Conservation (phyloP, 2,329 filamentous ascomycete species). For the Monosporascus sp. region DNA sequence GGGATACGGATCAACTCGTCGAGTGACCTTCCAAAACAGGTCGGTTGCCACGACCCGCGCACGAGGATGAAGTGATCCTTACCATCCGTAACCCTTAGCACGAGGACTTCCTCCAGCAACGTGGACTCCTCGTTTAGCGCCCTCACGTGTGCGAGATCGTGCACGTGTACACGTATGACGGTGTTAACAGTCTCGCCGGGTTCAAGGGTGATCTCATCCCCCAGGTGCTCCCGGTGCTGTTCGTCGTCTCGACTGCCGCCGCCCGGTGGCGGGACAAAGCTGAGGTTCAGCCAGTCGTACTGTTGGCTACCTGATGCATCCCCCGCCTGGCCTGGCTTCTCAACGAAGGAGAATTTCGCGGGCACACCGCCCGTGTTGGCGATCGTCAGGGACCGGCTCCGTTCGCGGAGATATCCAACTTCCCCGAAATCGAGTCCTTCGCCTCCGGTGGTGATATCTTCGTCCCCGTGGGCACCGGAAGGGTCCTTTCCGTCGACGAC, state of each 20-base stretch:
- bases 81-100: slow-evolving; percentile 77
- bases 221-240: slow-evolving; percentile 26
- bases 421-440: slow-evolving; percentile 74
- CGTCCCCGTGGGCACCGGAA: slow-evolving; percentile 24
- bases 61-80: slow-evolving; percentile 89
- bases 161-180: slow-evolving; percentile 62
- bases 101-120: slow-evolving; percentile 77
- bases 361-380: slow-evolving; percentile 86
- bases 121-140: slow-evolving; percentile 64
- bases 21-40: slow-evolving; percentile 79
- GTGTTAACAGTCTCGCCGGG: slow-evolving; percentile 79
- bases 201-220: slow-evolving; percentile 60
- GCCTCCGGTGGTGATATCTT: slow-evolving; percentile 35
- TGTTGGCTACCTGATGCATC: slow-evolving; percentile 21
- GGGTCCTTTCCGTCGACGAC: slow-evolving; percentile 62
- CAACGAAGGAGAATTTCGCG: slow-evolving; percentile 75
- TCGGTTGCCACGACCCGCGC: slow-evolving; percentile 71
- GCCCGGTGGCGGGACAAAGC: slow-evolving; percentile 11
- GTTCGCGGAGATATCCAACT: slow-evolving; percentile 62
- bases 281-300: slow-evolving; percentile 22
- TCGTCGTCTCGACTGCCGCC: slow-evolving; percentile 7
- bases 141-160: slow-evolving; percentile 57
- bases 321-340: slow-evolving; percentile 53
- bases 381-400: slow-evolving; percentile 67
- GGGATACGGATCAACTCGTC: slow-evolving; percentile 83